A percentile compares a stretch with the other conserved stretches of the same genome.
Evolutionary conservation across 345 rosid genomes (phyloP).

Genomic region (Citrus unshiu): DNA sequence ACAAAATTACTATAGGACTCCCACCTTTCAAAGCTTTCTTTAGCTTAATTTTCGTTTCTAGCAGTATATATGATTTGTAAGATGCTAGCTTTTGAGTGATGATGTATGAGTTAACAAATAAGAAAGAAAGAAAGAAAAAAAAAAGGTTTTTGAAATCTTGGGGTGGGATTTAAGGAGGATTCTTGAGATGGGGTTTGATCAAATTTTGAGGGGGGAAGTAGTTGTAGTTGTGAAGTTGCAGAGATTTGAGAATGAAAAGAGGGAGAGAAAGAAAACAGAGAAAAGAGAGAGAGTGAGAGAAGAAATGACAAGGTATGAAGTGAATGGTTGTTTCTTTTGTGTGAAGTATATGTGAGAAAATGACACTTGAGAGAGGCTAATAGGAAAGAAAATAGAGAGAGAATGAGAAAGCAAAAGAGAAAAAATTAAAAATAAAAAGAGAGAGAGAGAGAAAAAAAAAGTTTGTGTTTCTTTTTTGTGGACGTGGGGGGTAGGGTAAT

Average conservation of each 20-base stretch:
- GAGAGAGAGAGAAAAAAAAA: slow-evolving; percentile 13
- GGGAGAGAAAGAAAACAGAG: slow-evolving; percentile 25
- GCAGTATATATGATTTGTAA: neutral
- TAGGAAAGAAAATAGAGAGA: neutral
- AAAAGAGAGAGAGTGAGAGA: slow-evolving; percentile 26
- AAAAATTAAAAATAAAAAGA: neutral
- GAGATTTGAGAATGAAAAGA: slow-evolving; percentile 52
- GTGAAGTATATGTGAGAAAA: slow-evolving; percentile 82
- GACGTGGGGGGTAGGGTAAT: slow-evolving; percentile 58
- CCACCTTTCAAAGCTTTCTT: neutral
- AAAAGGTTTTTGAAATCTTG: slow-evolving; percentile 10
- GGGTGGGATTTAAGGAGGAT: slow-evolving; percentile 17
- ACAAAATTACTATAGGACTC: neutral
- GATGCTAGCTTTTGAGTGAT: slow-evolving; percentile 18
- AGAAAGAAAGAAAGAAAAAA: neutral
- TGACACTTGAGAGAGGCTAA: slow-evolving; percentile 59
- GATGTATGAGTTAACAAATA: slow-evolving; percentile 4
- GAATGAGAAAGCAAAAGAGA: slow-evolving; percentile 8
- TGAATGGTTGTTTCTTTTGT: slow-evolving; percentile 65
- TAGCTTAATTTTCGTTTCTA: no score
- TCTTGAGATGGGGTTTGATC: slow-evolving; percentile 26
- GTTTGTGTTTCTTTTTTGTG: slow-evolving; percentile 40
- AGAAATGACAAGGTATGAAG: slow-evolving; percentile 54
- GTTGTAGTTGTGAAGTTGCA: slow-evolving; percentile 30
- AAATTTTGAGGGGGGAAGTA: slow-evolving; percentile 7